Conservation (phyloP, 345 rosid genomes). For the Alliaria petiolata region DNA sequence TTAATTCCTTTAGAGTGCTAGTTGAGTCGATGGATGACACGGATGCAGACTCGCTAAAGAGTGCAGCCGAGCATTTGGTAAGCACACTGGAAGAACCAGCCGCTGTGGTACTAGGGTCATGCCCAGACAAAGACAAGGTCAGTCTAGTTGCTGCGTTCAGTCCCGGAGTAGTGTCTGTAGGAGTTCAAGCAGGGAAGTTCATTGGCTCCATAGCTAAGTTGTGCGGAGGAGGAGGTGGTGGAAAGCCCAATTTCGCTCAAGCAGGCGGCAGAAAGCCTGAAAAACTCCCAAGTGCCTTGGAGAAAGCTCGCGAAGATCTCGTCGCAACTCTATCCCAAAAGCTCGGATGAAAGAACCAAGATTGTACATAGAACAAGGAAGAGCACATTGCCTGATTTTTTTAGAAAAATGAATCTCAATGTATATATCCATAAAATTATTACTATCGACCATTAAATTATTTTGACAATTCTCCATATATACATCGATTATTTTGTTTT, state of each 20-base stretch:
- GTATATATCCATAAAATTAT: background rate
- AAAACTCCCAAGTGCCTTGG: conserved; percentile 61
- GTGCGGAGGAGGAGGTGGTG: conserved; percentile 97
- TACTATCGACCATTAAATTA: too few relatives aligned
- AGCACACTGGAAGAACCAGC: conserved; percentile 69
- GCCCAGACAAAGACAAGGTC: conserved; percentile 86
- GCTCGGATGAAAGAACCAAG: conserved; percentile 28
- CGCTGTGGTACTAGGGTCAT: conserved; percentile 73
- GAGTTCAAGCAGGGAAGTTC: conserved; percentile 89
- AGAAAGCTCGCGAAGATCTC: conserved; percentile 68
- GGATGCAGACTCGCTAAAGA: conserved; percentile 82
- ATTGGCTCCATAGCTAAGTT: conserved; percentile 76
- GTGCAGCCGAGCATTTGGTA: conserved; percentile 72
- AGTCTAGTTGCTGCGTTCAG: conserved; percentile 91
- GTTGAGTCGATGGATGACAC: conserved; percentile 80
- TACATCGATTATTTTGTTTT: too few relatives aligned
- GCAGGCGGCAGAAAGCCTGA: conserved; percentile 92
- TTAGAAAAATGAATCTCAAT: background rate
- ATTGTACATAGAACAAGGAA: background rate
- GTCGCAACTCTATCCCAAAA: conserved; percentile 52
- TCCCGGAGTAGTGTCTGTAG: conserved; percentile 61
- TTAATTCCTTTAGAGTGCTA: conserved; percentile 50
- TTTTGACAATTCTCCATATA: too few relatives aligned
- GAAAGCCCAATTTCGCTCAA: conserved; percentile 91
- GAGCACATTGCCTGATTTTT: conserved; percentile 9